phyloP scores from a whole-genome alignment of 1,284 basidiomycete genomes.

The Leccinum ponderosum region DNA sequence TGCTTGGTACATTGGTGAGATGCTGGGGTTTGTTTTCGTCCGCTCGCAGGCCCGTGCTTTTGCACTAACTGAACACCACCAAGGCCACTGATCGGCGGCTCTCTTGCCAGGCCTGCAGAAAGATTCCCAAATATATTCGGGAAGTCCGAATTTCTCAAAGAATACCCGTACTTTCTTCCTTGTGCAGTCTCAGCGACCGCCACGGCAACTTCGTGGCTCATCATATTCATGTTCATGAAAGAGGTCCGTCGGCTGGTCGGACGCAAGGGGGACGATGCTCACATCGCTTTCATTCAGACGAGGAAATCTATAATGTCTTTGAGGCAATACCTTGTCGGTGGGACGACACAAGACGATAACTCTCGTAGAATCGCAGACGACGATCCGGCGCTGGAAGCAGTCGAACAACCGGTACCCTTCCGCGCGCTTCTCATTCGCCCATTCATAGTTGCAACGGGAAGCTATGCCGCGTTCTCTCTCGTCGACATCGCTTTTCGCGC shows the following conservation, averaged over 20 bases:
- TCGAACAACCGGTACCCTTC: slow-evolving; percentile 34
- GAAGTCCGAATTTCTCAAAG: slow-evolving; percentile 47
- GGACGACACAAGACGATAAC: not conserved
- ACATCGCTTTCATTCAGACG: slow-evolving; percentile 17
- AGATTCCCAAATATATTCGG: slow-evolving; percentile 57
- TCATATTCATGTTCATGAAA: slow-evolving; percentile 50
- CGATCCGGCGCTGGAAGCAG: not conserved
- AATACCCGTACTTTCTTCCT: slow-evolving; percentile 69
- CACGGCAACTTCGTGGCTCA: slow-evolving; percentile 45
- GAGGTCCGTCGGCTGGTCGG: slow-evolving; percentile 45
- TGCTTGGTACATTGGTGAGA: slow-evolving; percentile 43
- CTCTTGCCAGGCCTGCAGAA: slow-evolving; percentile 56
- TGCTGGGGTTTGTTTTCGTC: slow-evolving; percentile 40
- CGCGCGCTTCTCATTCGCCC: slow-evolving; percentile 37
- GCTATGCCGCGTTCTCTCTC: slow-evolving; percentile 42
- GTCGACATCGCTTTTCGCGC: slow-evolving; percentile 41
- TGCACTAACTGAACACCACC: slow-evolving; percentile 5
- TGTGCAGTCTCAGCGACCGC: slow-evolving; percentile 54
- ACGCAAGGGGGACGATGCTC: not conserved
- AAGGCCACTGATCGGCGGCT: slow-evolving; percentile 64
- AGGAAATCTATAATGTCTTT: slow-evolving; percentile 12
- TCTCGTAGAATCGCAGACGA: not conserved
- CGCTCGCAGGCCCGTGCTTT: not conserved
- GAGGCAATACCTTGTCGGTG: slow-evolving; percentile 23
- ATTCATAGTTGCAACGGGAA: slow-evolving; percentile 41